A percentile compares a stretch with the other conserved stretches of the same genome.
These are phyloP conservation scores for Lactifluus hygrophoroides DNA, from an alignment of 768 basidiomycete species.

Conservation along the genomic window DNA sequence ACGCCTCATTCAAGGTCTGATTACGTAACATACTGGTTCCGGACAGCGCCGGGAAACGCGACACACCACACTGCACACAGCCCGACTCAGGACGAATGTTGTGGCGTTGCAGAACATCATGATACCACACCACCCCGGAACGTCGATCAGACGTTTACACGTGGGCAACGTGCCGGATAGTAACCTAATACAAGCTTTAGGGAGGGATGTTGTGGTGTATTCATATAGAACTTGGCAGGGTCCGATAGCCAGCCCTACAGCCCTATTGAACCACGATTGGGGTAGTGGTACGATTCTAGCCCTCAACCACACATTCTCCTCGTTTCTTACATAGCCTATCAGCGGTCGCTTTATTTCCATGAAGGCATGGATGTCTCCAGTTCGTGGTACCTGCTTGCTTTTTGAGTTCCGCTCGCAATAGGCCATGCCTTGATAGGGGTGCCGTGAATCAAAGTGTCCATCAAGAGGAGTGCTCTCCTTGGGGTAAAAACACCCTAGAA, in stretches of 20 bases:
- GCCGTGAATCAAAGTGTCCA: background rate
- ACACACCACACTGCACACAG: too few relatives aligned
- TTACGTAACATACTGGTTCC: background rate
- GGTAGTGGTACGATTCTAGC: background rate
- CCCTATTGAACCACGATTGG: background rate
- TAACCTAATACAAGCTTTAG: background rate
- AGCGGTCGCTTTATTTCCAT: background rate
- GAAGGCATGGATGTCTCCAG: background rate
- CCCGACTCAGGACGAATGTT: too few relatives aligned
- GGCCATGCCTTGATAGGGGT: background rate
- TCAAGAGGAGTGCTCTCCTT: background rate
- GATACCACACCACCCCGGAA: background rate
- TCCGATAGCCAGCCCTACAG: background rate
- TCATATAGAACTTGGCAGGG: background rate
- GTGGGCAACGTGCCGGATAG: background rate
- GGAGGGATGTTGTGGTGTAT: background rate
- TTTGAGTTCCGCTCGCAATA: background rate
- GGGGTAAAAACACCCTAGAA: background rate
- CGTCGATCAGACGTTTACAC: background rate
- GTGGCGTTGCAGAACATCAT: background rate
- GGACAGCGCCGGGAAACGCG: background rate
- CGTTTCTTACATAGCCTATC: background rate
- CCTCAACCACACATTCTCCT: background rate
- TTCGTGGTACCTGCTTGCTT: background rate
- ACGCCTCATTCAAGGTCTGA: too few relatives aligned